A percentile compares a stretch with the other conserved stretches of the same genome.
These are phyloP conservation scores for Saussurea involucrata DNA, from an alignment of 129 eudicot genomes.

Conservation along the genomic window DNA sequence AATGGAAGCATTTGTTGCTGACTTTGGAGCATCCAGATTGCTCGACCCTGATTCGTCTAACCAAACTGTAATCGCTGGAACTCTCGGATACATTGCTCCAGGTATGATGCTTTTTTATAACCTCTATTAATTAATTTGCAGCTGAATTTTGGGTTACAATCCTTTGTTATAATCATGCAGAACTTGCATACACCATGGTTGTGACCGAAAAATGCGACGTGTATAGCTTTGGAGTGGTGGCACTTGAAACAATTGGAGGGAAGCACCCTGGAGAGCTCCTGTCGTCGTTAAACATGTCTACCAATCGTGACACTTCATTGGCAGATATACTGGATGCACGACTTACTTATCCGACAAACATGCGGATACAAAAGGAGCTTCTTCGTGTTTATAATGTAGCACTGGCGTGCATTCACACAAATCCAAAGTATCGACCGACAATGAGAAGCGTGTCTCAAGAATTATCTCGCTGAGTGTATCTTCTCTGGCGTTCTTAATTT, in stretches of 20 bases:
- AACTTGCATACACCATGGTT: conserved; percentile 35
- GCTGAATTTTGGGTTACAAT: too few relatives aligned
- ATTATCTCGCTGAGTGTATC: not conserved
- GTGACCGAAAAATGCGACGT: conserved; percentile 21
- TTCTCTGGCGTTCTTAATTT: not conserved
- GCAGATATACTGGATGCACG: conserved; percentile 23
- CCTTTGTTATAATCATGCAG: not conserved
- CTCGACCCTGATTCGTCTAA: not conserved
- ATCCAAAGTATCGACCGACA: conserved; percentile 17
- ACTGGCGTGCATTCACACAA: not conserved
- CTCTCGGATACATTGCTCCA: conserved; percentile 22
- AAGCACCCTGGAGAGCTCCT: conserved; percentile 36
- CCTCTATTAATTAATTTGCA: not conserved
- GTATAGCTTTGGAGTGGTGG: conserved; percentile 41
- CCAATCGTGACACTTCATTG: not conserved
- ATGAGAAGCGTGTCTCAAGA: conserved; percentile 15
- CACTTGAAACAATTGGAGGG: conserved; percentile 34
- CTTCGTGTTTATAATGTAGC: conserved; percentile 15
- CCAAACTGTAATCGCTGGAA: conserved; percentile 8
- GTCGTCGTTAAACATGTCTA: conserved; percentile 1
- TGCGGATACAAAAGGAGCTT: conserved; percentile 1
- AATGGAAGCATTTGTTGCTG: conserved; percentile 21
- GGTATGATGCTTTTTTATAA: not conserved
- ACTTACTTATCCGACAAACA: conserved; percentile 21
- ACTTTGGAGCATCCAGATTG: conserved; percentile 28